A percentile compares a stretch with the other conserved stretches of the same genome.
phyloP scores from a whole-genome alignment of 345 rosid genomes.

The Aegle marmelos region DNA sequence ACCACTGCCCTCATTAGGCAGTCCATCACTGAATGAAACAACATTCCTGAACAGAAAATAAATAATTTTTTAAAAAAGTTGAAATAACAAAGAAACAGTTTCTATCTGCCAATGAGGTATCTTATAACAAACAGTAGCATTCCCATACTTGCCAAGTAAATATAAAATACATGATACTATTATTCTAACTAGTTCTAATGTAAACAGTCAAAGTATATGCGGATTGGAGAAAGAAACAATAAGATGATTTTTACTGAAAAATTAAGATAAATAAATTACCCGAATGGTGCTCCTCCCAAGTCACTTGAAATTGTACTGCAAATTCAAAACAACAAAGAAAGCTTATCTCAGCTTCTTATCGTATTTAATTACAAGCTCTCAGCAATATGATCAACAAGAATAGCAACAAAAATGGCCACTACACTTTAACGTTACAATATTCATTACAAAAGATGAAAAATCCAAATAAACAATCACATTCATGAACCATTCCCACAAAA shows the following conservation, averaged over 20 bases:
- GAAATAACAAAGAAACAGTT: not conserved
- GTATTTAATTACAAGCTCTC: not conserved
- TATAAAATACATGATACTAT: not conserved
- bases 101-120: not conserved
- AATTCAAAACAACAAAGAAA: slow-evolving; percentile 20
- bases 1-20: slow-evolving; percentile 59
- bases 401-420: not conserved
- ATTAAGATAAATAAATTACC: slow-evolving; percentile 37
- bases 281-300: slow-evolving; percentile 78
- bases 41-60: slow-evolving; percentile 58
- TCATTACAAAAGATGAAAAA: not conserved
- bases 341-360: not conserved
- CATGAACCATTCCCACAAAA: not conserved
- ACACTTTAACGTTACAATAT: not conserved
- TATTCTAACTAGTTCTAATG: not conserved
- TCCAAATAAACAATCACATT: not conserved
- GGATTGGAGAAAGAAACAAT: not conserved
- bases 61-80: not conserved
- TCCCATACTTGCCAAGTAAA: not conserved
- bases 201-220: not conserved
- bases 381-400: slow-evolving; percentile 10
- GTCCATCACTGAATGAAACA: slow-evolving; percentile 84
- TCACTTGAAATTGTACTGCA: slow-evolving; percentile 77
- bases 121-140: not conserved
- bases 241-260: not conserved